Base-by-base conservation (phyloP, 2,329 filamentous ascomycete species). In the Neurospora crassa region DNA sequence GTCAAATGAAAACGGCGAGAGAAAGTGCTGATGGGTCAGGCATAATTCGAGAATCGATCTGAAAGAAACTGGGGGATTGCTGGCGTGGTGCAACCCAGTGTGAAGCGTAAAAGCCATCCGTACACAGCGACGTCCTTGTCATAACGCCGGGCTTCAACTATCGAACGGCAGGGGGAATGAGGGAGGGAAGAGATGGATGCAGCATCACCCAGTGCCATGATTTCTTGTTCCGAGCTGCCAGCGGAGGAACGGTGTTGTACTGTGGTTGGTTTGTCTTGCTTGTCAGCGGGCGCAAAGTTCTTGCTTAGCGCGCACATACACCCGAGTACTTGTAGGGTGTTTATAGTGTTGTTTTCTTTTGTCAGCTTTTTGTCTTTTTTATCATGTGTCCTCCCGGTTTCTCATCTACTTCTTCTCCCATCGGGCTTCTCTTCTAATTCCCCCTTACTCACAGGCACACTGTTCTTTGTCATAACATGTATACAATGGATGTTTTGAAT, bases 391-490 rank as follows among this genome's bases (percentile, higher is more conserved):
- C 73, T 73, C 41, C 47, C 29, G 37, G 63, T 67, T 69, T 72
- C 71, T 76, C 72, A 75, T 73, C 71, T 74, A 74, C 73, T 72
- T 77, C 67, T 74, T 74, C 53, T 63, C 53, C 53, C 53, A 63
- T 63, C 29, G 53, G 53, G 53, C 53, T 75, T 67, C 71, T 73
- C 45, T 73, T 72, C 63, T 72, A 69, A 71, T 74, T 73, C 24
- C 29, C 53, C 53, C 53, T 63, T 63, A 63, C 53, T 63, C 53
- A 63, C 20, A 69, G 67, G 68, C 59, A 72, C 70, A 71, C 71
- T 77, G 53, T 63, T 63, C 53, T 63, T 63, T 63, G 53, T 76
- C 77, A 78, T 76, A 77, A 76, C 67, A 70, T 71, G 70, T 40
- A 69, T 37, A 68, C 68, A 71, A 71, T 41, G 67, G 41, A 68